phyloP scores from a whole-genome alignment of 176 grass and related monocot genomes.

The Eragrostis nindensis region DNA sequence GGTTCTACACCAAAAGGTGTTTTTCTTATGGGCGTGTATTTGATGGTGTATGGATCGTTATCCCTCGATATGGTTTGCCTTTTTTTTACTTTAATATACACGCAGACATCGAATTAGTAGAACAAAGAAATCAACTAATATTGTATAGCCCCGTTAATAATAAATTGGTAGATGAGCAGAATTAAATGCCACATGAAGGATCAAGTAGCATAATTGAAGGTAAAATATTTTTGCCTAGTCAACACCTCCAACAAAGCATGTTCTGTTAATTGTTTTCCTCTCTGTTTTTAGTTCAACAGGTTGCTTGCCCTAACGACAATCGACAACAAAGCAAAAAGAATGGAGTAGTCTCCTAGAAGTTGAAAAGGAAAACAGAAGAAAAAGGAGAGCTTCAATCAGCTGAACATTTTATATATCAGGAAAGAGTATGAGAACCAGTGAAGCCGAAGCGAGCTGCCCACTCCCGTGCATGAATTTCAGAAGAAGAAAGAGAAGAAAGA shows the following conservation, averaged over 20 bases:
- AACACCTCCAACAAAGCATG: slow-evolving; percentile 2
- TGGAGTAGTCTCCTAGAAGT: not conserved
- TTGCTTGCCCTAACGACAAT: no score
- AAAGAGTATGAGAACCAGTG: not conserved
- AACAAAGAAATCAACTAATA: no score
- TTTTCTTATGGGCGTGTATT: not conserved
- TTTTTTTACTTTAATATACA: not conserved
- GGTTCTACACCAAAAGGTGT: not conserved
- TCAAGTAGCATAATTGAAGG: no score
- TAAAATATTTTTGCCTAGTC: not conserved
- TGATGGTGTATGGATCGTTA: not conserved
- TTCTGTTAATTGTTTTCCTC: not conserved
- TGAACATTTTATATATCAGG: not conserved
- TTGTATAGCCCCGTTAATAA: no score
- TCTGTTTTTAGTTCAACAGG: no score
- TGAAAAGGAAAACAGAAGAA: not conserved
- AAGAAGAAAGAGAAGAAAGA: not conserved
- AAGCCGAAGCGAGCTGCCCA: not conserved
- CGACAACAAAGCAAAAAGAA: no score
- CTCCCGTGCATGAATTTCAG: not conserved
- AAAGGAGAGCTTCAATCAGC: not conserved
- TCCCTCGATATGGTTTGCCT: not conserved
- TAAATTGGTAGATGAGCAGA: not conserved
- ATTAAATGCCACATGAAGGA: not conserved
- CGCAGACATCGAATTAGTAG: not conserved